Evolutionary conservation across 257 asterid species (phyloP).

Genomic region (Solanum phureja): DNA sequence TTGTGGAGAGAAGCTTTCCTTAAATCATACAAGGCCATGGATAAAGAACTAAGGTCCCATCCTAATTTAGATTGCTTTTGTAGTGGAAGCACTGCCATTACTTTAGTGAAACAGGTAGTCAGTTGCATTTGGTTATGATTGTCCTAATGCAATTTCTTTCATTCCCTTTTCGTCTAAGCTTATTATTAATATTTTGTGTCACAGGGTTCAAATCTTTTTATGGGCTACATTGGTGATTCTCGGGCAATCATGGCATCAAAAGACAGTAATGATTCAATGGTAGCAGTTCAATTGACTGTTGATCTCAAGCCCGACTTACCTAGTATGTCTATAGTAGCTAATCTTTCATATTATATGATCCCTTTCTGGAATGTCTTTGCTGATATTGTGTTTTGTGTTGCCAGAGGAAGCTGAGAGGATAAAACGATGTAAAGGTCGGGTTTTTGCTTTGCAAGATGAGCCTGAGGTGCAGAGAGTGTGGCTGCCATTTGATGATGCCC

Average conservation of each 20-base stretch:
- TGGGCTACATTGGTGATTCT: slow-evolving; percentile 91
- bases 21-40: slow-evolving; percentile 85
- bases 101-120: slow-evolving; percentile 70
- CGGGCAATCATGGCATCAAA: slow-evolving; percentile 88
- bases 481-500: slow-evolving; percentile 97
- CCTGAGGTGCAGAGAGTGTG: slow-evolving; percentile 98
- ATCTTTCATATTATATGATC: neutral
- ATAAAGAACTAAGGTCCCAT: slow-evolving; percentile 81
- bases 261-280: slow-evolving; percentile 62
- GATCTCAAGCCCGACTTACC: slow-evolving; percentile 97
- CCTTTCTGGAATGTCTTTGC: neutral
- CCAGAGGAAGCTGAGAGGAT: slow-evolving; percentile 97
- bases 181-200: neutral
- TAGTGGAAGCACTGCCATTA: slow-evolving; percentile 97
- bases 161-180: neutral
- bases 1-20: slow-evolving; percentile 88
- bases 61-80: slow-evolving; percentile 93
- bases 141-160: neutral
- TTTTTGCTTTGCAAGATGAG: slow-evolving; percentile 94
- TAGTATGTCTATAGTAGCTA: slow-evolving; percentile 24
- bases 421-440: slow-evolving; percentile 89
- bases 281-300: slow-evolving; percentile 86
- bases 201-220: slow-evolving; percentile 79
- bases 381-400: neutral
- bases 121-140: neutral